Conservation (phyloP, 2,329 filamentous ascomycete species). For the Trichophyton verrucosum region DNA sequence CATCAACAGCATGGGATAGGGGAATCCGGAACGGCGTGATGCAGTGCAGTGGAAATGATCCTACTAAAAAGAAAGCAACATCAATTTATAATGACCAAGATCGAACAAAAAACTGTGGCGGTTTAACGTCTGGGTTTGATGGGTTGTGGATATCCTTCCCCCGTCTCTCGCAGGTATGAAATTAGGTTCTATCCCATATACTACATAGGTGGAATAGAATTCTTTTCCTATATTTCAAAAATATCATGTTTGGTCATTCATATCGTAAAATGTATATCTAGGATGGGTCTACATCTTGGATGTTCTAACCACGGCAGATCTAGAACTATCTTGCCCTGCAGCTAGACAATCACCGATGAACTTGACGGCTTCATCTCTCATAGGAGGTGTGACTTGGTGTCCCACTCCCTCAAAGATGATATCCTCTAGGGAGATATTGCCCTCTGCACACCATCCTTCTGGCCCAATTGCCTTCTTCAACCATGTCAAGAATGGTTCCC, state of each 20-base stretch:
- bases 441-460: slow-evolving; percentile 38
- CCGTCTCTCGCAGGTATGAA: background rate
- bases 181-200: background rate
- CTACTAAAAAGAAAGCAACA: background rate
- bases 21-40: background rate
- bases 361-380: slow-evolving; percentile 43
- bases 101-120: slow-evolving; percentile 1
- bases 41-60: background rate
- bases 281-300: slow-evolving; percentile 10
- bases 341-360: slow-evolving; percentile 40
- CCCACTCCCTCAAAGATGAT: slow-evolving; percentile 44
- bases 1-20: background rate
- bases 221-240: background rate
- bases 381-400: slow-evolving; percentile 46
- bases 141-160: background rate
- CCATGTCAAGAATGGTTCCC: slow-evolving; percentile 45
- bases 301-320: slow-evolving; percentile 23
- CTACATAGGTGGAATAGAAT: slow-evolving; percentile 1
- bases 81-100: background rate
- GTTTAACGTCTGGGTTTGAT: background rate
- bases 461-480: slow-evolving; percentile 37
- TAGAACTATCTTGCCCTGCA: slow-evolving; percentile 13
- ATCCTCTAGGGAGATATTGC: slow-evolving; percentile 44
- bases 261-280: background rate
- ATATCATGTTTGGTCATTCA: background rate